A percentile compares a stretch with the other conserved stretches of the same genome.
phyloP scores from a whole-genome alignment of 352 stramenopile genomes.

The Phytophthora aleatoria region DNA sequence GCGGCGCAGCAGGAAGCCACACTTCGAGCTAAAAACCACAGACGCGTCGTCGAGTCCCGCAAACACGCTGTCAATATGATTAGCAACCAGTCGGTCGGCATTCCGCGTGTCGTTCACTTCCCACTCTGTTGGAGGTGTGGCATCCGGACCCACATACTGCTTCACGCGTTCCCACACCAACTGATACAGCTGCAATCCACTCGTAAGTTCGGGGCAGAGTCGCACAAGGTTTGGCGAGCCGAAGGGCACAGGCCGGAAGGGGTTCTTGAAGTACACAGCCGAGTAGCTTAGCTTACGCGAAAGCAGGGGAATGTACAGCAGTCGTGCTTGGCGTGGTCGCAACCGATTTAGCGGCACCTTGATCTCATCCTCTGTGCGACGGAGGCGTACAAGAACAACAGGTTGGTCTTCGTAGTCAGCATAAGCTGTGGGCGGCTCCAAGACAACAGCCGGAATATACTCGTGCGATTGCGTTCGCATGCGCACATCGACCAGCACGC shows the following conservation, averaged over 20 bases:
- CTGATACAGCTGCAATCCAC: constrained; percentile 77
- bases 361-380: constrained; percentile 74
- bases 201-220: constrained; percentile 84
- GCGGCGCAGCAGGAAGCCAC: constrained; percentile 78
- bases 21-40: constrained; percentile 47
- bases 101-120: constrained; percentile 30
- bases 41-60: constrained; percentile 49
- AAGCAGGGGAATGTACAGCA: constrained; percentile 83
- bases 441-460: constrained; percentile 66
- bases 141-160: constrained; percentile 63
- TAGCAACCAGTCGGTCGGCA: constrained; percentile 48
- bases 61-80: constrained; percentile 86
- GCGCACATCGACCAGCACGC: constrained; percentile 74
- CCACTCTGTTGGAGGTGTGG: constrained; percentile 48
- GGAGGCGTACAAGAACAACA: constrained; percentile 64
- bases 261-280: constrained; percentile 90
- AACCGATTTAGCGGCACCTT: constrained; percentile 71
- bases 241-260: constrained; percentile 86
- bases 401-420: constrained; percentile 50
- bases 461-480: constrained; percentile 73
- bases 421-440: constrained; percentile 43
- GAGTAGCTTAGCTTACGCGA: constrained; percentile 89
- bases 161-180: constrained; percentile 85
- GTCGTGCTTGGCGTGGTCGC: constrained; percentile 65
- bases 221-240: constrained; percentile 87